Conservation (phyloP, 148 eudicot species). For the Rhododendron mucronatum region DNA sequence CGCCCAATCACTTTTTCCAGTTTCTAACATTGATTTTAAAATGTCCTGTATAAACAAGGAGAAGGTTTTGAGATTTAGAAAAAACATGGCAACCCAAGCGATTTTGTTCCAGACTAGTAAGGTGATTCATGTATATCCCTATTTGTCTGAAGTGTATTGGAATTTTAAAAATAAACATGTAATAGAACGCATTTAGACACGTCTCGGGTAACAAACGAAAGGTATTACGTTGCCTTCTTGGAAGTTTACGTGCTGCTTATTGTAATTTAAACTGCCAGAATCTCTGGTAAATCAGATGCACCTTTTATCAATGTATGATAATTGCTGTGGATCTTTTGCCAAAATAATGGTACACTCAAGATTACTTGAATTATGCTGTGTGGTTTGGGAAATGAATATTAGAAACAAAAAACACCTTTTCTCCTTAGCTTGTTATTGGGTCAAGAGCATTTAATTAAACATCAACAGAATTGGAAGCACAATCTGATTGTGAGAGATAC, state of each 20-base stretch:
- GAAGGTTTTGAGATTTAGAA: no score
- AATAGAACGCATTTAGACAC: background rate
- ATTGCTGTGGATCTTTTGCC: background rate
- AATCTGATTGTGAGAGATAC: background rate
- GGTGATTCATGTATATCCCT: no score
- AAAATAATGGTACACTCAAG: background rate
- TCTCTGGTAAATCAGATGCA: background rate
- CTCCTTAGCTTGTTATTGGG: background rate
- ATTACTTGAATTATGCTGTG: background rate
- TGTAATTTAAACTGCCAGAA: background rate
- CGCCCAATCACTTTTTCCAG: no score
- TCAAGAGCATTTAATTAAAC: background rate
- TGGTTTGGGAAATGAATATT: background rate
- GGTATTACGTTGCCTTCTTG: no score
- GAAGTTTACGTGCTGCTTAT: background rate
- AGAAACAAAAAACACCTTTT: background rate
- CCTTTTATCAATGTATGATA: background rate
- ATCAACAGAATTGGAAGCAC: background rate
- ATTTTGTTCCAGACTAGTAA: no score
- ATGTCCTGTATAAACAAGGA: no score
- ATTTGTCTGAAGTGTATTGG: no score
- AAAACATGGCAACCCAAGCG: no score
- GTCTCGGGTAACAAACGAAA: background rate
- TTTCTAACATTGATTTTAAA: no score
- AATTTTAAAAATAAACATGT: background rate